phyloP scores from a whole-genome alignment of 345 rosid species.

The Ceriops tagal region DNA sequence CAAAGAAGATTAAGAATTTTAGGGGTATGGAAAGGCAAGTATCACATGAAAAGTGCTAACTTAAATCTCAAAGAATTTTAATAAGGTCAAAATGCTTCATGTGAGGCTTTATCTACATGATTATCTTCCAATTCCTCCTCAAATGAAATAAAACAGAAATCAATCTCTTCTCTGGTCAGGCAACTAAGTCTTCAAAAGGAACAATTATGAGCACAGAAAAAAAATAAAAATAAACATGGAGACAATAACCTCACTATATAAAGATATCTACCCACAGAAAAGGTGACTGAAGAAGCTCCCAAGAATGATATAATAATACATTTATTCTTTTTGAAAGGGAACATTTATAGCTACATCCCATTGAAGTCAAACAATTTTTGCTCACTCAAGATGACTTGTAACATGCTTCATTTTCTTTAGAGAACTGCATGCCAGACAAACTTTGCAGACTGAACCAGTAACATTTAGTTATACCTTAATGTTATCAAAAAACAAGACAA shows the following conservation, averaged over 20 bases:
- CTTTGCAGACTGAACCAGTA: background rate
- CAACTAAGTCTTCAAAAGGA: background rate
- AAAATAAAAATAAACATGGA: background rate
- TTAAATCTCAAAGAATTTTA: background rate
- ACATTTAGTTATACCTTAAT: background rate
- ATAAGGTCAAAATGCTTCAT: slow-evolving; percentile 1
- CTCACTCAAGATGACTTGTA: background rate
- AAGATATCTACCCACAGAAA: background rate
- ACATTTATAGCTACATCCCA: background rate
- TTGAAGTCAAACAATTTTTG: slow-evolving; percentile 1
- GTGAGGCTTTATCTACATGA: background rate
- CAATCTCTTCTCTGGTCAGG: background rate
- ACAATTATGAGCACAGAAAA: background rate
- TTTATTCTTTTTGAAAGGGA: background rate
- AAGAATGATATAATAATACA: background rate
- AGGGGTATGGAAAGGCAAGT: background rate
- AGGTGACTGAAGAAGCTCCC: too few species aligned
- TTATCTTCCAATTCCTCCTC: background rate
- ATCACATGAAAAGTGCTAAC: background rate
- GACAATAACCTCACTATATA: background rate
- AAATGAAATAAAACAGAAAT: background rate
- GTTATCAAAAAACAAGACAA: background rate
- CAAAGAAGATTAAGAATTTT: slow-evolving; percentile 10
- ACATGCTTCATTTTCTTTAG: background rate
- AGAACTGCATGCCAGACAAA: background rate